Percentiles rank a stretch among this genome's conserved stretches.
These are phyloP conservation scores for Peronospora belbahrii DNA, from an alignment of 352 stramenopile genomes.

Conservation along the genomic window DNA sequence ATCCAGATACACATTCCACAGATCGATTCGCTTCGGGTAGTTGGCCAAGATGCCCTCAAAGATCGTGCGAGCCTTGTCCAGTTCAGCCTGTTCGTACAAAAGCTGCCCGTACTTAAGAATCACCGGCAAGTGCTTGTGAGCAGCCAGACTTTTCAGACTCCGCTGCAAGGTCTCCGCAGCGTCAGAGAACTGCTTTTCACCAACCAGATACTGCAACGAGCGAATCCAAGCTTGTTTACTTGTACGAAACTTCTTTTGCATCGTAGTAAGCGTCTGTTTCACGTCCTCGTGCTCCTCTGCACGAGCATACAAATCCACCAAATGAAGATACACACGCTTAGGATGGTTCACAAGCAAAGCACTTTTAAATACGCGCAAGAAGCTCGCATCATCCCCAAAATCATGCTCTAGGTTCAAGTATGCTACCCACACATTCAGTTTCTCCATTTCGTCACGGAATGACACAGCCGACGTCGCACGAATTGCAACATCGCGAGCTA, in stretches of 20 bases:
- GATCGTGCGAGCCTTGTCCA: constrained; percentile 92
- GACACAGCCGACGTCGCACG: constrained; percentile 91
- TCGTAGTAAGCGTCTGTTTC: constrained; percentile 66
- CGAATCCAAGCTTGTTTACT: constrained; percentile 87
- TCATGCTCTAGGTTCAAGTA: constrained; percentile 95
- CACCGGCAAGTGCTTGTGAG: constrained; percentile 91
- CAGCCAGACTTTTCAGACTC: constrained; percentile 86
- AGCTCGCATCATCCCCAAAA: constrained; percentile 88
- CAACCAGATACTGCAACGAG: constrained; percentile 82
- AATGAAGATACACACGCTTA: constrained; percentile 92
- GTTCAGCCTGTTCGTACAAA: constrained; percentile 90
- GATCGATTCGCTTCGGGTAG: constrained; percentile 93
- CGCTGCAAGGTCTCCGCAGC: constrained; percentile 88
- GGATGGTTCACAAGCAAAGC: constrained; percentile 91
- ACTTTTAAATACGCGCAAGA: constrained; percentile 87
- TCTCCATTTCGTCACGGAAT: constrained; percentile 94
- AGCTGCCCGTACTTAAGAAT: constrained; percentile 94
- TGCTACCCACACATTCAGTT: constrained; percentile 95
- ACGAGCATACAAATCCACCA: constrained; percentile 89
- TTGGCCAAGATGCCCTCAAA: constrained; percentile 92
- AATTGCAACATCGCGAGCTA: constrained; percentile 89
- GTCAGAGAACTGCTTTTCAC: constrained; percentile 52
- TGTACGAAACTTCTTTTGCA: constrained; percentile 90
- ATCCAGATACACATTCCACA: constrained; percentile 96
- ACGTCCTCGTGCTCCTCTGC: constrained; percentile 60